Evolutionary conservation across 768 basidiomycete genomes (phyloP), one percentile per base, ranked within the genome.

Genomic region (Mrakia blollopis): DNA sequence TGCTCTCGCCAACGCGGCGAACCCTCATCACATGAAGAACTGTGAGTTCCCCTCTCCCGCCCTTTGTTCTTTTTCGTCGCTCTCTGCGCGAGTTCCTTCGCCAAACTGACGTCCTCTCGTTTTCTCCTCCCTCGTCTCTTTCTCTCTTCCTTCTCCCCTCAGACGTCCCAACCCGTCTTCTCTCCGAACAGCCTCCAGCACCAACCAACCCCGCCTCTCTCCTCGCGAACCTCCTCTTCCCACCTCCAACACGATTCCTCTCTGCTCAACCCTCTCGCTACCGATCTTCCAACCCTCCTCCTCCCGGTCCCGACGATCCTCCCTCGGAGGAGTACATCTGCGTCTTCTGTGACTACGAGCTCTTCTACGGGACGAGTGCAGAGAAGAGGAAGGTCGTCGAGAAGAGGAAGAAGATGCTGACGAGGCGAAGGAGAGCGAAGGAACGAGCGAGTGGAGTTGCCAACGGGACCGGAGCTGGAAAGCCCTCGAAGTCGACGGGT

Each of bases 1-100:
- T 69, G 91, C 91, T 7, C 86, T 93, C 44, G 93, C 94, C 63
- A 96, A 97, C 83, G 93, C 93, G 63, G 91, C 92, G 72, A 97
- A 98, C 82, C 94, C 93, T 4, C 96, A 98, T 84, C 95, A 97
- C 85, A 87, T 95, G 76, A 87, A 91, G 81, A 98, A 98, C 85
- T 98, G 76, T 77, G 61, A 94, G 85, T 92, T 93, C 23, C 94
- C 87, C 92, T 23, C 85, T 93, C 72, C 86, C 80, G 85, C 87
- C 14, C 44, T 47, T 16, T 47, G 9, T 7, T 47, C 2, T 21
- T 50, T 41, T 11, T 41, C 16, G 78, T 32, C 60, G 32, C 44
- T 67, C 18, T 47, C 10, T 6, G 3, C 39, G 16, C 61, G 28
- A 52, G 25, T 50, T 37, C 37, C 21, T n/a, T 44, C 69, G 61